Evolutionary conservation across 805 yeast species (phyloP).

Genomic region (Ogataea philodendri): DNA sequence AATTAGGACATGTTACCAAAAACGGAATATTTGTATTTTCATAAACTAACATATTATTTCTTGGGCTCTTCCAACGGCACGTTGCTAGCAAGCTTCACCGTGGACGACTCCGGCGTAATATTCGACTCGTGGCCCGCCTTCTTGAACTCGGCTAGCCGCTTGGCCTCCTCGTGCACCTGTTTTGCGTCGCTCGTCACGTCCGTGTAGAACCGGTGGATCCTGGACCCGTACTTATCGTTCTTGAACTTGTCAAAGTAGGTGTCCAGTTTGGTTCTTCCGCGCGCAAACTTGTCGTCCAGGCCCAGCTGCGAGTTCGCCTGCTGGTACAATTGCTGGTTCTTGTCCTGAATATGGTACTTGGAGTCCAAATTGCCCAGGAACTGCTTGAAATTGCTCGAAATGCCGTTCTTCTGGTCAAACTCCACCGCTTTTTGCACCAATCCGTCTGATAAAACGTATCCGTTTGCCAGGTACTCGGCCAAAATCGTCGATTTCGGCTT

Average conservation of each 20-base stretch:
- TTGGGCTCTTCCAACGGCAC: slow-evolving; percentile 28
- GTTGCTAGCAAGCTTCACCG: slow-evolving; percentile 20
- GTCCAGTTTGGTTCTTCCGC: slow-evolving; percentile 37
- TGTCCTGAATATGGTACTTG: slow-evolving; percentile 60
- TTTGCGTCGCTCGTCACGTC: slow-evolving; percentile 52
- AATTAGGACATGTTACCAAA: slow-evolving; percentile 21
- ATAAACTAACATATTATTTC: slow-evolving; percentile 2
- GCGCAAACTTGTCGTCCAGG: slow-evolving; percentile 39
- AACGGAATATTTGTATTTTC: slow-evolving; percentile 6
- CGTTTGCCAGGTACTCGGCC: slow-evolving; percentile 75
- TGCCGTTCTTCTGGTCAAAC: slow-evolving; percentile 64
- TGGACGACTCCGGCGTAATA: slow-evolving; percentile 16
- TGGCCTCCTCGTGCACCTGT: slow-evolving; percentile 73
- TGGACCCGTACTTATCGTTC: slow-evolving; percentile 51
- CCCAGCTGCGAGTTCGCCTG: slow-evolving; percentile 42
- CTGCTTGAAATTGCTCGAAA: slow-evolving; percentile 51
- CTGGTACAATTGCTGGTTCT: slow-evolving; percentile 36
- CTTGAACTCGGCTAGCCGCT: slow-evolving; percentile 63
- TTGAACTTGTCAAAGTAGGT: slow-evolving; percentile 48
- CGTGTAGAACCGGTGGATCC: slow-evolving; percentile 59
- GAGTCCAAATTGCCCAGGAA: slow-evolving; percentile 55
- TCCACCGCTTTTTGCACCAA: slow-evolving; percentile 59
- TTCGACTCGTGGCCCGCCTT: slow-evolving; percentile 27
- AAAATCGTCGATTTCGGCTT: slow-evolving; percentile 74
- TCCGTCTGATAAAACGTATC: slow-evolving; percentile 64